phyloP scores from a whole-genome alignment of 768 basidiomycete genomes.

The Amanita rubescens region DNA sequence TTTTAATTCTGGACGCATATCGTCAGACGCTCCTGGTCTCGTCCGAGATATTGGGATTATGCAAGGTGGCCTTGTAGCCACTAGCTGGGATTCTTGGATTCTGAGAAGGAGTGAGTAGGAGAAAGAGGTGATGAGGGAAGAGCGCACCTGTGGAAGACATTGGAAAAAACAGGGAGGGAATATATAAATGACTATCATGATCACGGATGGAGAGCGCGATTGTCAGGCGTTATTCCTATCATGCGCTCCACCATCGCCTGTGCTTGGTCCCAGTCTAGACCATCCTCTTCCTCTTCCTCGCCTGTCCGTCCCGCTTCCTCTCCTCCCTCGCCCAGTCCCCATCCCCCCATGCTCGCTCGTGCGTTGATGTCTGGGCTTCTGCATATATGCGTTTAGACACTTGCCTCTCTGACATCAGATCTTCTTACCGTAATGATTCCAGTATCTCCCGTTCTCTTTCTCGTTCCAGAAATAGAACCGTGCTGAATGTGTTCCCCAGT shows the following conservation, averaged over 20 bases:
- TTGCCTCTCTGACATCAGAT: background rate
- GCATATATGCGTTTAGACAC: slow-evolving; percentile 7
- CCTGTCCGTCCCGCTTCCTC: slow-evolving; percentile 41
- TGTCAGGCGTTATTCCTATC: slow-evolving; percentile 40
- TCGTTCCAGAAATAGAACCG: slow-evolving; percentile 32
- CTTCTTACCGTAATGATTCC: slow-evolving; percentile 41
- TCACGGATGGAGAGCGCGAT: no score
- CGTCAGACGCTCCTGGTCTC: slow-evolving; percentile 46
- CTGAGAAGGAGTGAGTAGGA: background rate
- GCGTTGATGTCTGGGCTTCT: slow-evolving; percentile 44
- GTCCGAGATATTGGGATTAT: slow-evolving; percentile 50
- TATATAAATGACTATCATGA: background rate
- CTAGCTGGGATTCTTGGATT: slow-evolving; percentile 23
- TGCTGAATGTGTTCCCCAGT: slow-evolving; percentile 26
- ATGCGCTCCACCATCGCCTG: slow-evolving; percentile 53
- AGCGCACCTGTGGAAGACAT: background rate
- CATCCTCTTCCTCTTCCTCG: slow-evolving; percentile 60
- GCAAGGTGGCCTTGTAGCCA: slow-evolving; percentile 50
- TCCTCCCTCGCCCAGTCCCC: slow-evolving; percentile 62
- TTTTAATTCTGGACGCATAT: slow-evolving; percentile 28
- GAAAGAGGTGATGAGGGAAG: background rate
- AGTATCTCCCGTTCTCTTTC: slow-evolving; percentile 50
- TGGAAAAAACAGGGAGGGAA: background rate
- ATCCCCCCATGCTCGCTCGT: slow-evolving; percentile 52
- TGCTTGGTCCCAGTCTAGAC: slow-evolving; percentile 62